Evolutionary conservation across 2,329 filamentous ascomycete genomes (phyloP).

Genomic region (Fusarium nurragi): DNA sequence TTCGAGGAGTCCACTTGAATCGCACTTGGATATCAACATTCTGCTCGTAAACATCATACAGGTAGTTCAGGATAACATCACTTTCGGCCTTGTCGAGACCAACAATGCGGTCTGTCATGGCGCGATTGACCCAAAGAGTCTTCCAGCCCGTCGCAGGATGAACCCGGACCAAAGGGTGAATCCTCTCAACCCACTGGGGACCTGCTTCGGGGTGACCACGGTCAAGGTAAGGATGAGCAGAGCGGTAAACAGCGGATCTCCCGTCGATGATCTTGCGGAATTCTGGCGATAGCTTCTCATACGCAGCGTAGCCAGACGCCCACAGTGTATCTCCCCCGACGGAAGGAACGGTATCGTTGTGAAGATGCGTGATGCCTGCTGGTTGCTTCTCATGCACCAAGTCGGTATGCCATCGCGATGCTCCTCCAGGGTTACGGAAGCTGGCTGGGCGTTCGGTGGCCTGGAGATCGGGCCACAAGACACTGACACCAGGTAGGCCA

Average conservation of each 20-base stretch:
- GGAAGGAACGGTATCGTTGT: slow-evolving; percentile 73
- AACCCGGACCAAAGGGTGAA: slow-evolving; percentile 74
- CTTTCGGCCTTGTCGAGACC: slow-evolving; percentile 75
- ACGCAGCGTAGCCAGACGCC: slow-evolving; percentile 75
- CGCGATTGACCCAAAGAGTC: slow-evolving; percentile 74
- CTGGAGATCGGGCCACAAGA: slow-evolving; percentile 76
- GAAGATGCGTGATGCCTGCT: slow-evolving; percentile 74
- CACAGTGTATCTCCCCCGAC: slow-evolving; percentile 77
- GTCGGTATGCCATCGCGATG: slow-evolving; percentile 75
- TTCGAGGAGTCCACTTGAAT: slow-evolving; percentile 74
- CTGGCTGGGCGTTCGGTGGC: slow-evolving; percentile 68
- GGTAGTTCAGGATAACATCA: slow-evolving; percentile 71
- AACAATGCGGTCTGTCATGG: slow-evolving; percentile 74
- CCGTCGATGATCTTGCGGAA: slow-evolving; percentile 78
- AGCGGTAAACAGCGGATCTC: slow-evolving; percentile 69
- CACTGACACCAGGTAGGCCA: slow-evolving; percentile 69
- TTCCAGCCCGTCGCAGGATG: slow-evolving; percentile 82
- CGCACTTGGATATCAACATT: slow-evolving; percentile 77
- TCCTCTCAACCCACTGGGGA: slow-evolving; percentile 72
- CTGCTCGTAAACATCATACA: slow-evolving; percentile 74
- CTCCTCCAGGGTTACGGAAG: slow-evolving; percentile 74
- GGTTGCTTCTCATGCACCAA: slow-evolving; percentile 77
- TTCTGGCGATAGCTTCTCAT: slow-evolving; percentile 75
- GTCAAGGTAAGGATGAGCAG: slow-evolving; percentile 74
- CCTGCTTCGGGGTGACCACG: slow-evolving; percentile 68